Evolutionary conservation across 129 eudicot species (phyloP).

Genomic region (Silybum marianum): DNA sequence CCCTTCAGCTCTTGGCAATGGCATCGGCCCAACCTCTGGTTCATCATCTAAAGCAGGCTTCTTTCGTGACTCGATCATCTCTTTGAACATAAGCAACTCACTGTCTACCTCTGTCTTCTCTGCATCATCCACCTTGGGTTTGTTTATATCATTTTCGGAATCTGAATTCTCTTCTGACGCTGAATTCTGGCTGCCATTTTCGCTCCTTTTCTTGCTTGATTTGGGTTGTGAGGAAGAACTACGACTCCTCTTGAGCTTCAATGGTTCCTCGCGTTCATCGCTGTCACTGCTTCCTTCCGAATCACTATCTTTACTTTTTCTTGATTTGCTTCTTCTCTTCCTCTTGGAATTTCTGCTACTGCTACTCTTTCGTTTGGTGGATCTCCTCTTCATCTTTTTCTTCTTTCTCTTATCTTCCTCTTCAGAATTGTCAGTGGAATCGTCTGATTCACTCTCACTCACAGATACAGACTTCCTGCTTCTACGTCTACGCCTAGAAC

Average conservation of each 20-base stretch:
- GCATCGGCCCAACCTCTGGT: constrained; percentile 84
- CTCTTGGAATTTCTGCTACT: constrained; percentile 33
- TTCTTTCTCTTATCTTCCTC: constrained; percentile 46
- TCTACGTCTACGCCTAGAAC: constrained; percentile 42
- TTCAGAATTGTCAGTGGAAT: constrained; percentile 50
- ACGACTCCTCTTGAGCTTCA: constrained; percentile 35
- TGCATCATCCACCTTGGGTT: constrained; percentile 33
- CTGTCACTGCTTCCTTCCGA: constrained; percentile 46
- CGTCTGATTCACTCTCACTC: constrained; percentile 51
- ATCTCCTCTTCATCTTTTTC: constrained; percentile 28
- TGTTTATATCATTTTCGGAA: constrained; percentile 35
- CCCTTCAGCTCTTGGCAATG: constrained; percentile 93
- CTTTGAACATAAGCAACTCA: constrained; percentile 60
- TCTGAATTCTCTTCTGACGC: constrained; percentile 36
- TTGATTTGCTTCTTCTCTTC: constrained; percentile 44
- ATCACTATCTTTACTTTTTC: constrained; percentile 39
- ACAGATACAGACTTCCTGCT: constrained; percentile 45
- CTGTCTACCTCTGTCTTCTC: constrained; percentile 38
- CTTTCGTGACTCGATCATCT: constrained; percentile 57
- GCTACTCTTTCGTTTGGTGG: constrained; percentile 39
- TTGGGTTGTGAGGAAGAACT: constrained; percentile 32
- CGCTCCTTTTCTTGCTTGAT: constrained; percentile 51
- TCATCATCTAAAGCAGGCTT: constrained; percentile 59
- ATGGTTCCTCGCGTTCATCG: constrained; percentile 39
- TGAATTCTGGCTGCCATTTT: constrained; percentile 38